These are phyloP conservation scores for Aciculoconidium aculeatum DNA, from an alignment of 805 yeast genomes.

Conservation along the genomic window DNA sequence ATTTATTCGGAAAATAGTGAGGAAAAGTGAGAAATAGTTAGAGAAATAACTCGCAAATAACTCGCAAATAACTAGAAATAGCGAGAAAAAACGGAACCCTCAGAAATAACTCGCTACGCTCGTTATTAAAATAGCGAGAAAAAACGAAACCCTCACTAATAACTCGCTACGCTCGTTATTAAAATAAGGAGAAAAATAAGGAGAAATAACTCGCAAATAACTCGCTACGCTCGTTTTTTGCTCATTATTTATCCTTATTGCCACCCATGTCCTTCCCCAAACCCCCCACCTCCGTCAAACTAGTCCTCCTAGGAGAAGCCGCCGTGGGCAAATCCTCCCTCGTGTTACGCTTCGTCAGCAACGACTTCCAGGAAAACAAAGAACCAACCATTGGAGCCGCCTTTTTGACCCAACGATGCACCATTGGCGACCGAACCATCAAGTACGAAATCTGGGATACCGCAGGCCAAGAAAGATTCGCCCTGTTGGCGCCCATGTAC, in stretches of 20 bases:
- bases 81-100: too few species aligned
- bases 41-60: too few species aligned
- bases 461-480: constrained; percentile 97
- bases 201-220: background rate
- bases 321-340: constrained; percentile 96
- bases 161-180: too few species aligned
- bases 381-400: constrained; percentile 99
- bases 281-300: constrained; percentile 70
- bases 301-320: constrained; percentile 92
- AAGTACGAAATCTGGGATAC: constrained; percentile 96
- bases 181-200: too few species aligned
- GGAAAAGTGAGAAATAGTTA: too few species aligned
- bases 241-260: background rate
- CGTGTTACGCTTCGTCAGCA: constrained; percentile 86
- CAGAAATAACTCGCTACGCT: too few species aligned
- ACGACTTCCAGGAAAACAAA: constrained; percentile 94
- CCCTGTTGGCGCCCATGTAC: constrained; percentile 94
- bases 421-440: constrained; percentile 77
- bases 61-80: too few species aligned
- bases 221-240: too few species aligned
- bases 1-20: too few species aligned
- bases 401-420: constrained; percentile 87
- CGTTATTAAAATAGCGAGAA: too few species aligned
- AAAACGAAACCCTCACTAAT: too few species aligned
- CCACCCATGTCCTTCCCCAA: constrained; percentile 24